A percentile compares a stretch with the other conserved stretches of the same genome.
These are phyloP conservation scores for Davidsoniella neocaledoniae DNA, from an alignment of 2,329 filamentous ascomycete genomes.

Conservation along the genomic window DNA sequence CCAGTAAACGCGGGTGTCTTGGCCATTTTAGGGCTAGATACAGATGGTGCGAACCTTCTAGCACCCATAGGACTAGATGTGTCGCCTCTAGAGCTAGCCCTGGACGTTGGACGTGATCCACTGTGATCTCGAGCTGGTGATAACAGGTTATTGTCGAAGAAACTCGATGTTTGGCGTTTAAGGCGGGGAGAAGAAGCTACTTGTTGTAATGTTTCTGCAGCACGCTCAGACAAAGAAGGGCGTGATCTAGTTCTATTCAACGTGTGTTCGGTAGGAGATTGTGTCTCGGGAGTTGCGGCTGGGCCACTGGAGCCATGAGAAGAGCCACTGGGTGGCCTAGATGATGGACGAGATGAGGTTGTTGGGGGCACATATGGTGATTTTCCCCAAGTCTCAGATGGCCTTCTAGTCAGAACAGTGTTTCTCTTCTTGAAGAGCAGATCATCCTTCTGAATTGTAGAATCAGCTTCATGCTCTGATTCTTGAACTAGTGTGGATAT, in stretches of 20 bases:
- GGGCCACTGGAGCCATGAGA: conserved; percentile 14
- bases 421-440: conserved; percentile 9
- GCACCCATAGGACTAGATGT: conserved; percentile 33
- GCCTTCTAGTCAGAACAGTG: conserved; percentile 19
- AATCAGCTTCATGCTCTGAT: neutral
- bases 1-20: conserved; percentile 29
- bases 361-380: conserved; percentile 11
- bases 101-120: conserved; percentile 5
- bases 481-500: conserved; percentile 3
- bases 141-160: conserved; percentile 39
- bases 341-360: neutral
- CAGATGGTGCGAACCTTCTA: too few species aligned
- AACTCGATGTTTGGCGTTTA: conserved; percentile 49
- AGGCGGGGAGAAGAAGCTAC: conserved; percentile 63
- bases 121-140: conserved; percentile 19
- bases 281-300: conserved; percentile 10
- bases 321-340: conserved; percentile 2
- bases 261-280: conserved; percentile 1
- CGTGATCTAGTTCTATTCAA: neutral
- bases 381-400: conserved; percentile 15
- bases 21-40: conserved; percentile 30
- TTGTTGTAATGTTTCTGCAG: conserved; percentile 66
- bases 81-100: conserved; percentile 8
- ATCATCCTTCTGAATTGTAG: neutral
- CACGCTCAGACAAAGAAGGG: conserved; percentile 52